These are phyloP conservation scores for Orbilia brochopaga DNA, from an alignment of 2,329 filamentous ascomycete species.

Conservation along the genomic window DNA sequence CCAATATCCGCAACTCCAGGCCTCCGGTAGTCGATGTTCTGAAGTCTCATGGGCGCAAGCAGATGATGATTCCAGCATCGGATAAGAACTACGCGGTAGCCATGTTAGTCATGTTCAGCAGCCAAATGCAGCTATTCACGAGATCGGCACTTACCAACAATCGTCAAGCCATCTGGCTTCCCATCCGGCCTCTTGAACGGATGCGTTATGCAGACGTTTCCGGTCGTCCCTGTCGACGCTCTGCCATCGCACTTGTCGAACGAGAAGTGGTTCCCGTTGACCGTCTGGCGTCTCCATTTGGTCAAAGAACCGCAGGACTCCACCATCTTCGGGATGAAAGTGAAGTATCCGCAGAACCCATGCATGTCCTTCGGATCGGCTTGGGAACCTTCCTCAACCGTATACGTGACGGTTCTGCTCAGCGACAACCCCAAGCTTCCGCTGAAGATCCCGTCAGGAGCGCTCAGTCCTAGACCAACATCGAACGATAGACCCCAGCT, in stretches of 20 bases:
- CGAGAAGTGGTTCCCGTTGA: slow-evolving; percentile 10
- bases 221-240: background rate
- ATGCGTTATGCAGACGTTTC: slow-evolving; percentile 14
- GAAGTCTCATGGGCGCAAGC: slow-evolving; percentile 14
- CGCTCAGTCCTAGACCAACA: background rate
- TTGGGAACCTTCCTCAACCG: background rate
- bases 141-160: slow-evolving; percentile 13
- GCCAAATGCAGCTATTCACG: too few relatives aligned
- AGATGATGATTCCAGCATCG: background rate
- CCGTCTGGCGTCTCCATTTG: background rate
- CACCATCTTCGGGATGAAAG: slow-evolving; percentile 24
- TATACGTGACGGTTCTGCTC: background rate
- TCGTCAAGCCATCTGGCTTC: slow-evolving; percentile 1
- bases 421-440: slow-evolving; percentile 10
- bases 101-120: background rate
- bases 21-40: background rate
- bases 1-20: slow-evolving; percentile 17
- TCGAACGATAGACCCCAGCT: slow-evolving; percentile 15
- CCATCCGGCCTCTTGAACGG: slow-evolving; percentile 4
- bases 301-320: slow-evolving; percentile 23
- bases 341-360: slow-evolving; percentile 17
- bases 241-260: background rate
- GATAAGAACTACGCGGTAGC: background rate
- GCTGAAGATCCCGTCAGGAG: slow-evolving; percentile 3
- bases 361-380: background rate